Evolutionary conservation across 495 filamentous ascomycete genomes (phyloP).

Genomic region (Neurospora sp.): DNA sequence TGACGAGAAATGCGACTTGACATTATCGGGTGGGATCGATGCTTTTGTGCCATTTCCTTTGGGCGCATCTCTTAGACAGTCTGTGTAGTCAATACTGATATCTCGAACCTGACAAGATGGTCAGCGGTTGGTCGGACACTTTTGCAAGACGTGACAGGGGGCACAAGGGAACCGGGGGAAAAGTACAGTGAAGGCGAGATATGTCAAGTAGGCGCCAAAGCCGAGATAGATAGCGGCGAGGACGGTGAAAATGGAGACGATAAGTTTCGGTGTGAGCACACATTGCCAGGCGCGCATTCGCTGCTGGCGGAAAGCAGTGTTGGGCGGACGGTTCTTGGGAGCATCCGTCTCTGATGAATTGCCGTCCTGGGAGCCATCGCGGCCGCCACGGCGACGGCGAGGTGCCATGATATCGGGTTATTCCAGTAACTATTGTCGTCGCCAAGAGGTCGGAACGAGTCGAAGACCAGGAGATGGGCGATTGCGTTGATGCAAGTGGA

Average conservation of each 20-base stretch:
- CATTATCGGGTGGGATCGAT: constrained; percentile 43
- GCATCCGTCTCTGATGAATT: constrained; percentile 10
- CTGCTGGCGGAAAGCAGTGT: constrained; percentile 28
- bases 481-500: neutral
- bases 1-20: constrained; percentile 57
- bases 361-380: constrained; percentile 14
- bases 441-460: neutral
- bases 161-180: neutral
- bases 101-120: constrained; percentile 65
- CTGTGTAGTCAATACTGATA: constrained; percentile 78
- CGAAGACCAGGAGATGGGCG: neutral
- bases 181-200: constrained; percentile 22
- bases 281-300: constrained; percentile 30
- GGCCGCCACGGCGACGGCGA: constrained; percentile 22
- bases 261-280: constrained; percentile 28
- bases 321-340: constrained; percentile 26
- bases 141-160: neutral
- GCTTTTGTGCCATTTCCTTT: constrained; percentile 8
- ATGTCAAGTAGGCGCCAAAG: constrained; percentile 25
- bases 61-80: constrained; percentile 51
- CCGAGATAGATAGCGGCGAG: constrained; percentile 25
- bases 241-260: constrained; percentile 27
- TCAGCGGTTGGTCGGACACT: constrained; percentile 21
- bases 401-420: constrained; percentile 19
- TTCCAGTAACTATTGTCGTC: neutral